Base-by-base conservation (phyloP, 306 rosid species). In the Gastrolobium villosum region DNA sequence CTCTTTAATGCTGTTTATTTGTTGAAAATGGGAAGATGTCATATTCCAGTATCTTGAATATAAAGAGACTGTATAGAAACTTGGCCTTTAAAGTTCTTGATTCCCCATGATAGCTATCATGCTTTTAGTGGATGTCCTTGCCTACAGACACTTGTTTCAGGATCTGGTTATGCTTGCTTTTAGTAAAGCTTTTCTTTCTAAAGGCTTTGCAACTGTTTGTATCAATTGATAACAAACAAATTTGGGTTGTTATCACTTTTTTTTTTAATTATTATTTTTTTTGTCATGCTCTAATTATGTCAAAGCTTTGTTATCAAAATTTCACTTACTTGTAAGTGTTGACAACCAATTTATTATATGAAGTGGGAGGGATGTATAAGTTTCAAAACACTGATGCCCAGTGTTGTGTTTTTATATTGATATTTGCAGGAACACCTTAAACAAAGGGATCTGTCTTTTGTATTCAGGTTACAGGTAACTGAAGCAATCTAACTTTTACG, bases 381-480 rank as follows among this genome's bases (percentile, higher is more conserved):
- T 57, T 82, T 40, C 65, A 43, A 55, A 41, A 55, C 31, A 69
- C 65, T 76, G 82, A 67, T 83, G 41, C 65, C 53, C 9, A 14
- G 28, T 70, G 36, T 46, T 79, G 48, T 85, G 79, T 80, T 73
- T 72, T 37, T 71, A 30, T 71, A 64, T 82, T 77, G 59, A 14
- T 69, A 54, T 49, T 50, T 84, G 73, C 92, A 96, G 99, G 99
- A 96, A 79, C 99, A 88, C 84, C 65, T 91, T 28, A 93, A 96
- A 82, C 93, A 90, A 87, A 90, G 93, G 36, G 98, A 96, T 68
- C 87, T 93, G 71, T 93, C 99, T 44, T 96, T 96, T 86, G 96
- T 96, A 75, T 96, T 91, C 87, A 89, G 99, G 80, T 88, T 96
- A 80, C 98, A 96, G 99, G 99, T 96, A 90, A 83, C 60, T 61